Evolutionary conservation across 1,139 yeast genomes (phyloP).

Genomic region (Saccharomyces hybrid): DNA sequence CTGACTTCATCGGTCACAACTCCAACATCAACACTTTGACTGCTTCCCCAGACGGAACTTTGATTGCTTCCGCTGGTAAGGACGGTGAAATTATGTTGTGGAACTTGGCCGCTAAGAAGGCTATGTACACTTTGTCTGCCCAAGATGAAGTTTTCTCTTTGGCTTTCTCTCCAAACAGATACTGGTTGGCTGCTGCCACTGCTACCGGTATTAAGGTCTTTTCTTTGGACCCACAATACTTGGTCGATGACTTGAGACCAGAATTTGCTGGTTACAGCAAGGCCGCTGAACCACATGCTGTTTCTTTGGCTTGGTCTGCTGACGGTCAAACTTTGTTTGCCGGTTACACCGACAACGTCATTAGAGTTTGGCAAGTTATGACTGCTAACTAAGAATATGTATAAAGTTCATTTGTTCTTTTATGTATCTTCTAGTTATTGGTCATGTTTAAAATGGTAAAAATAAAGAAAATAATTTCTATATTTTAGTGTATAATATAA

Average conservation of each 20-base stretch:
- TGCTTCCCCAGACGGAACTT: slow-evolving; percentile 99
- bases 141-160: slow-evolving; percentile 97
- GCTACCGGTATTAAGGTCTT: slow-evolving; percentile 96
- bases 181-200: slow-evolving; percentile 99
- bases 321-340: slow-evolving; percentile 99
- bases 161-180: slow-evolving; percentile 99
- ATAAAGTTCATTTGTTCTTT: slow-evolving; percentile 5
- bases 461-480: slow-evolving; percentile 1
- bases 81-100: slow-evolving; percentile 98
- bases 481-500: background rate
- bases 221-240: slow-evolving; percentile 93
- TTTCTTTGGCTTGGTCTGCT: slow-evolving; percentile 99
- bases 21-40: slow-evolving; percentile 98
- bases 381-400: slow-evolving; percentile 52
- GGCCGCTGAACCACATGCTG: slow-evolving; percentile 97
- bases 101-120: slow-evolving; percentile 87
- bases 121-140: slow-evolving; percentile 91
- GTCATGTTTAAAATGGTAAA: slow-evolving; percentile 4
- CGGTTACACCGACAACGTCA: slow-evolving; percentile 99
- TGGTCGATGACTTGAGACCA: slow-evolving; percentile 98
- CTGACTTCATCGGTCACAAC: slow-evolving; percentile 99
- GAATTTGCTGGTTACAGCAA: slow-evolving; percentile 86
- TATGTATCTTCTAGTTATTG: slow-evolving; percentile 10
- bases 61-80: slow-evolving; percentile 99
- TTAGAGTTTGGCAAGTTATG: slow-evolving; percentile 99